Evolutionary conservation across 352 stramenopile species (phyloP).

Genomic region (Phytophthora citrophthora): DNA sequence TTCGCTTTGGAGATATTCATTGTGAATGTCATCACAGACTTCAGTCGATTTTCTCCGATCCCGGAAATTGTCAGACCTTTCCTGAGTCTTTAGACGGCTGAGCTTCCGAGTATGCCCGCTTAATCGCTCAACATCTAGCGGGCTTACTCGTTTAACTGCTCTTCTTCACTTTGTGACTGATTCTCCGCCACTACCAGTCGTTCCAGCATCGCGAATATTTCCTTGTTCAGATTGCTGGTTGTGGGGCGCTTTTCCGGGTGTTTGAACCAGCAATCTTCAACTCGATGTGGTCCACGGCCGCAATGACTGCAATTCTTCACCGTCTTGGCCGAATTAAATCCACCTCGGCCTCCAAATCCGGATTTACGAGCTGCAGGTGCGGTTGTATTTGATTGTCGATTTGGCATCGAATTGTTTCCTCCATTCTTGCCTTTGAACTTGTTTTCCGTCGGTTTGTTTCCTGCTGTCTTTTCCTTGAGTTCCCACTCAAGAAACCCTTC

Average conservation of each 20-base stretch:
- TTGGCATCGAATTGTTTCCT: neutral
- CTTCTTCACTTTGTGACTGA: neutral
- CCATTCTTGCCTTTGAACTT: neutral
- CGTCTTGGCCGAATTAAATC: neutral
- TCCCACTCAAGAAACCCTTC: conserved; percentile 22
- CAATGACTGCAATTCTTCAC: neutral
- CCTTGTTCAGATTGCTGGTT: neutral
- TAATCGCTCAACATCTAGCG: neutral
- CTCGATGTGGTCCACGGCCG: neutral
- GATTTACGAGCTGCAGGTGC: neutral
- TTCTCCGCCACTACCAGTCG: neutral
- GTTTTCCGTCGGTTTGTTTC: neutral
- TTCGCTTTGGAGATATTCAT: neutral
- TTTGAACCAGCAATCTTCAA: neutral
- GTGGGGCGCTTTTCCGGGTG: neutral
- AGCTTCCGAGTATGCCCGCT: no score
- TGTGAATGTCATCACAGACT: no score
- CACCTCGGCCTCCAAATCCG: no score
- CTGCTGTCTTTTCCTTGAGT: neutral
- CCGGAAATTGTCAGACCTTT: no score
- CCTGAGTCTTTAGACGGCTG: no score
- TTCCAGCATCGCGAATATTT: neutral
- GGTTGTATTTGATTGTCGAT: no score
- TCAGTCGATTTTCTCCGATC: neutral
- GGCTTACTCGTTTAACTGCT: neutral